phyloP scores from a whole-genome alignment of 2,329 filamentous ascomycete genomes.

The Pseudopyrenochaeta lycopersici region DNA sequence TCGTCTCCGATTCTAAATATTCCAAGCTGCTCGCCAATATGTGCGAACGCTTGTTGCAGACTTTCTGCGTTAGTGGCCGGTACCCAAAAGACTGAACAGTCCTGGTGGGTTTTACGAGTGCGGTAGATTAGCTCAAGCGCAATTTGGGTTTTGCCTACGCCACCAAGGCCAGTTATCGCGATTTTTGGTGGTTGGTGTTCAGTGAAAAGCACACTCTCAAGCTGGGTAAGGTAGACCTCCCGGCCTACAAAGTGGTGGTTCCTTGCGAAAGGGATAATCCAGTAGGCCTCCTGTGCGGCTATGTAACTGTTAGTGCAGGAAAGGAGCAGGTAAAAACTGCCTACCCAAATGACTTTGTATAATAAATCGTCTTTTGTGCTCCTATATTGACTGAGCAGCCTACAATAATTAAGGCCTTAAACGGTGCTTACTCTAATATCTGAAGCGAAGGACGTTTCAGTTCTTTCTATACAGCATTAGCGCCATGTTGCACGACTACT shows the following conservation, averaged over 20 bases:
- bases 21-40: slow-evolving; percentile 16
- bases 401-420: too few relatives aligned
- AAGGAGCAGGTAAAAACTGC: too few relatives aligned
- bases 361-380: too few relatives aligned
- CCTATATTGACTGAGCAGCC: too few relatives aligned
- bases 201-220: slow-evolving; percentile 34
- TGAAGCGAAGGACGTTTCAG: too few relatives aligned
- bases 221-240: slow-evolving; percentile 30
- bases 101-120: slow-evolving; percentile 20
- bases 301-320: too few relatives aligned
- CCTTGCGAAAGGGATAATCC: slow-evolving; percentile 28
- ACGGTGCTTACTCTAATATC: too few relatives aligned
- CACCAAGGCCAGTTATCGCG: slow-evolving; percentile 40
- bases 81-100: slow-evolving; percentile 32
- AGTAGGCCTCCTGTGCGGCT: too few relatives aligned
- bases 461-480: not conserved
- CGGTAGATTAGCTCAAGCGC: slow-evolving; percentile 40
- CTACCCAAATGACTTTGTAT: too few relatives aligned
- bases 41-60: slow-evolving; percentile 25
- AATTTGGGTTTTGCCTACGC: slow-evolving; percentile 44
- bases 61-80: slow-evolving; percentile 29
- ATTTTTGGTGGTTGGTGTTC: slow-evolving; percentile 31
- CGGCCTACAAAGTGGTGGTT: slow-evolving; percentile 41
- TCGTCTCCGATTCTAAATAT: slow-evolving; percentile 11
- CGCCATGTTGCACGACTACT: not conserved